A percentile compares a stretch with the other conserved stretches of the same genome.
phyloP scores from a whole-genome alignment of 148 eudicot genomes.

The Linanthus parryae region DNA sequence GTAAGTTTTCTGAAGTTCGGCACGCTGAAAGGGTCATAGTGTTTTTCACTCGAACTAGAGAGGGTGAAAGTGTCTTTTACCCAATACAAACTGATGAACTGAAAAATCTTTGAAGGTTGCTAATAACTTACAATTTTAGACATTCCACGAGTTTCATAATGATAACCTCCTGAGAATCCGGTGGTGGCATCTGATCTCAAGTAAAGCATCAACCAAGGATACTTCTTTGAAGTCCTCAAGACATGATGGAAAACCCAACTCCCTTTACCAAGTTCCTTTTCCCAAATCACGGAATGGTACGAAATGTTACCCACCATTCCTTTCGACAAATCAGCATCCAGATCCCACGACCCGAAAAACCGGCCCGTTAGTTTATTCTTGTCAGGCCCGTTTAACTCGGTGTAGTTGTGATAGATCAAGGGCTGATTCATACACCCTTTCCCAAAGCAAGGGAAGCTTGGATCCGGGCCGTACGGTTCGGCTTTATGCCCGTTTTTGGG shows the following conservation, averaged over 20 bases:
- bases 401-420: slow-evolving; percentile 30
- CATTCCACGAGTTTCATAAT: slow-evolving; percentile 52
- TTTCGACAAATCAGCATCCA: slow-evolving; percentile 13
- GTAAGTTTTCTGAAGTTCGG: too few relatives aligned
- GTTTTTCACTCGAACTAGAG: too few relatives aligned
- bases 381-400: slow-evolving; percentile 18
- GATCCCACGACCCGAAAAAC: slow-evolving; percentile 43
- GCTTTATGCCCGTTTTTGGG: slow-evolving; percentile 27
- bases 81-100: too few relatives aligned
- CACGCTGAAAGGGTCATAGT: too few relatives aligned
- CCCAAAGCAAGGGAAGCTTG: slow-evolving; percentile 34
- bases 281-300: slow-evolving; percentile 34
- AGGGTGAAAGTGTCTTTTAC: too few relatives aligned
- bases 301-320: slow-evolving; percentile 17
- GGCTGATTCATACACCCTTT: slow-evolving; percentile 46
- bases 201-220: slow-evolving; percentile 54
- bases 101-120: background rate
- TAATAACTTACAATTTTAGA: slow-evolving; percentile 31
- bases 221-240: slow-evolving; percentile 31
- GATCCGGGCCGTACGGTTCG: slow-evolving; percentile 24
- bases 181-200: slow-evolving; percentile 36
- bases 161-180: slow-evolving; percentile 54
- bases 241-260: slow-evolving; percentile 44
- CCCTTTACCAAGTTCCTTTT: slow-evolving; percentile 35
- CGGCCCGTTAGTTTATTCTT: slow-evolving; percentile 17